Evolutionary conservation across 192 early-diverging fungal species (phyloP).

Genomic region (Coemansia sp.): DNA sequence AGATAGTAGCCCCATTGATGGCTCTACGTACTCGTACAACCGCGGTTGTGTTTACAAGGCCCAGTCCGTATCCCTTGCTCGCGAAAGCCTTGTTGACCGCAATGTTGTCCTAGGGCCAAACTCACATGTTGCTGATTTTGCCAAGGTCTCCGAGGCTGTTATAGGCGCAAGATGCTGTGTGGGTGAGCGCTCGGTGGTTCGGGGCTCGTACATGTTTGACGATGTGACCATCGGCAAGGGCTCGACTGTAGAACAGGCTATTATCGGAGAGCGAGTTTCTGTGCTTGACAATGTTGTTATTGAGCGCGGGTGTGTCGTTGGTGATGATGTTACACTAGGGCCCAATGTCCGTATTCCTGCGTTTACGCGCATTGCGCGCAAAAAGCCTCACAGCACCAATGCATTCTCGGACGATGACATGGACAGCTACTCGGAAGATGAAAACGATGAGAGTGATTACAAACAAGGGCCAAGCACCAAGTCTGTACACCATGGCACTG

Average conservation of each 20-base stretch:
- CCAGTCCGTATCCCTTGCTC: constrained; percentile 69
- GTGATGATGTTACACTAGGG: constrained; percentile 69
- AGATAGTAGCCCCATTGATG: constrained; percentile 78
- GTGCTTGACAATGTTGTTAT: constrained; percentile 70
- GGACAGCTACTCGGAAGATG: constrained; percentile 34
- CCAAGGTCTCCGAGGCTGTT: constrained; percentile 73
- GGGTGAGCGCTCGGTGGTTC: constrained; percentile 75
- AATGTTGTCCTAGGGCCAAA: constrained; percentile 82
- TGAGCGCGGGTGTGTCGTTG: constrained; percentile 74
- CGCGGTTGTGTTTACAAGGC: constrained; percentile 89
- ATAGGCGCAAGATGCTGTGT: constrained; percentile 85
- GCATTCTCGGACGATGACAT: constrained; percentile 21
- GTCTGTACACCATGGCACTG: background rate
- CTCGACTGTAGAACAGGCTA: constrained; percentile 67
- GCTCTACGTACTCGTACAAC: constrained; percentile 69
- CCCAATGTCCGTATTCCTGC: constrained; percentile 69
- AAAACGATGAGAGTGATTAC: constrained; percentile 49
- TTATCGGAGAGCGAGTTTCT: constrained; percentile 73
- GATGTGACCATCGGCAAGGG: constrained; percentile 68
- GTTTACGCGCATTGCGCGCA: constrained; percentile 65
- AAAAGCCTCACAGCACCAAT: constrained; percentile 10
- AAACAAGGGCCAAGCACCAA: background rate
- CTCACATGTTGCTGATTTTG: constrained; percentile 74
- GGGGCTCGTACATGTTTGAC: constrained; percentile 88
- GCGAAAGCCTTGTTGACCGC: constrained; percentile 65